Evolutionary conservation across 208 protist species (phyloP).

Genomic region (Leishmania amazonensis): DNA sequence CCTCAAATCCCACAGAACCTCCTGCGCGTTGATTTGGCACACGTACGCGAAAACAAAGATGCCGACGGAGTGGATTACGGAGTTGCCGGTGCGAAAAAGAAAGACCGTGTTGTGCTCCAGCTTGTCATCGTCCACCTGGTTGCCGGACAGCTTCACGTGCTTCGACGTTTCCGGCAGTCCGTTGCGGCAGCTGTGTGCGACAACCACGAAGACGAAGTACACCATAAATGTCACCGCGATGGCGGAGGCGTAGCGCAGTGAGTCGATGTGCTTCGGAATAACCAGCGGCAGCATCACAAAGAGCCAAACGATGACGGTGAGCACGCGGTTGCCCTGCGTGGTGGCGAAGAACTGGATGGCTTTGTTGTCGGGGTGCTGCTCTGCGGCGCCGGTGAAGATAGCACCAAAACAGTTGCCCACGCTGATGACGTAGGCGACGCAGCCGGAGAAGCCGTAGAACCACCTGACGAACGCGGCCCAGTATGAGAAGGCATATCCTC

Average conservation of each 20-base stretch:
- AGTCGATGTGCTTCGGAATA: conserved; percentile 67
- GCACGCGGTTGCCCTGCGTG: conserved; percentile 26
- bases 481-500: conserved; percentile 38
- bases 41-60: conserved; percentile 71
- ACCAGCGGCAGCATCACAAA: conserved; percentile 59
- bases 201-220: conserved; percentile 49
- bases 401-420: conserved; percentile 33
- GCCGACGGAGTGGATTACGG: conserved; percentile 36
- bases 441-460: conserved; percentile 35
- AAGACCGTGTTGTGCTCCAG: conserved; percentile 34
- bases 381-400: conserved; percentile 26
- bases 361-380: conserved; percentile 24
- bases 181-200: conserved; percentile 42
- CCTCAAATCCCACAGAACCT: conserved; percentile 58
- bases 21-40: conserved; percentile 59
- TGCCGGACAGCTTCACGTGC: conserved; percentile 24
- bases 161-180: conserved; percentile 25
- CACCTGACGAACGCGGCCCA: conserved; percentile 41
- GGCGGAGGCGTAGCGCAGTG: conserved; percentile 57
- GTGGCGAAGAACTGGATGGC: conserved; percentile 31
- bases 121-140: conserved; percentile 11
- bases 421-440: conserved; percentile 45
- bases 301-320: conserved; percentile 46
- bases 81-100: conserved; percentile 52
- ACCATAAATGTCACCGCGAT: conserved; percentile 56